Evolutionary conservation across 163 green algal genomes (phyloP).

Genomic region (Volvox carteri): DNA sequence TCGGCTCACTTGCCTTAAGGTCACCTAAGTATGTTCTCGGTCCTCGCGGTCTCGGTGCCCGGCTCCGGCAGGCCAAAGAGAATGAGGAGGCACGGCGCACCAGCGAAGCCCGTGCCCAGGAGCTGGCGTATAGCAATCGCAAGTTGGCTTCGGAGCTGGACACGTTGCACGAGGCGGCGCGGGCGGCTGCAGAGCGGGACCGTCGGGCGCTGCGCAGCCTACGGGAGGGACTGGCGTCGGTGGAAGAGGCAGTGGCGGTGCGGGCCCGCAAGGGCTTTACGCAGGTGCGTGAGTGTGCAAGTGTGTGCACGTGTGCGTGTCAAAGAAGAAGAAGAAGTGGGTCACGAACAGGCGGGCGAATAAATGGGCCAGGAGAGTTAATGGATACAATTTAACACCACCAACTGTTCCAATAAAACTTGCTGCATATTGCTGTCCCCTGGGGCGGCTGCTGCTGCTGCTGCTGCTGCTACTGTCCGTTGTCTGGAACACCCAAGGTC

Average conservation of each 20-base stretch:
- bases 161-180: slow-evolving; percentile 55
- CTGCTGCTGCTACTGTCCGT: too few relatives aligned
- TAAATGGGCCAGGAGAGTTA: too few relatives aligned
- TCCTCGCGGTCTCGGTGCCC: too few relatives aligned
- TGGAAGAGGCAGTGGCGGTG: slow-evolving; percentile 57
- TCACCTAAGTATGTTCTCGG: too few relatives aligned
- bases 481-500: background rate
- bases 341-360: too few relatives aligned
- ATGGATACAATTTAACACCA: too few relatives aligned
- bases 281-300: slow-evolving; percentile 52
- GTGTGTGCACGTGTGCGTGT: too few relatives aligned
- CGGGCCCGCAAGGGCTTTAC: slow-evolving; percentile 38
- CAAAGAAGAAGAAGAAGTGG: too few relatives aligned
- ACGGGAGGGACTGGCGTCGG: slow-evolving; percentile 61
- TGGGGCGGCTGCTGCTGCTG: too few relatives aligned
- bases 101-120: slow-evolving; percentile 36
- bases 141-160: slow-evolving; percentile 70
- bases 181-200: slow-evolving; percentile 43
- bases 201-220: slow-evolving; percentile 57
- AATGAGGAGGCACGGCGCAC: slow-evolving; percentile 42
- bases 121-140: slow-evolving; percentile 75
- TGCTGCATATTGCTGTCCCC: too few relatives aligned
- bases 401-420: too few relatives aligned
- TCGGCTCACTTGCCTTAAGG: too few relatives aligned
- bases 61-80: slow-evolving; percentile 66